A percentile compares a stretch with the other conserved stretches of the same genome.
These are phyloP conservation scores for Tetrahymena thermophila DNA, from an alignment of 73 alveolate species.

Conservation along the genomic window DNA sequence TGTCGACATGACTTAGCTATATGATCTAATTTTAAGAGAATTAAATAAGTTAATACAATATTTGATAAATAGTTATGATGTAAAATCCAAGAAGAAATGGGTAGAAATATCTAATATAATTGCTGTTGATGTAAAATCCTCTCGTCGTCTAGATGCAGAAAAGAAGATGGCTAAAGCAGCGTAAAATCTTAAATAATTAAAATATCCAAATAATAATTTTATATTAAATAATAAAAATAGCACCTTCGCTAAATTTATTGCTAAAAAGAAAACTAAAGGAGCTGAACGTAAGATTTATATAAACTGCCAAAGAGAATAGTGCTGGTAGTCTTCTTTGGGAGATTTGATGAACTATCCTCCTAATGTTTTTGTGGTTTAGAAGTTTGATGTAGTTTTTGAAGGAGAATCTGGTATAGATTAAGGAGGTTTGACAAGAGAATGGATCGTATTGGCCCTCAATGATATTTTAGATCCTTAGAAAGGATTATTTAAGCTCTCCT, in stretches of 20 bases:
- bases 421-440: slow-evolving; percentile 88
- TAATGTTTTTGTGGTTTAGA: background rate
- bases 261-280: background rate
- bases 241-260: background rate
- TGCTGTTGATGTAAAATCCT: background rate
- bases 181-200: background rate
- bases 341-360: background rate
- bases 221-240: background rate
- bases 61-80: background rate
- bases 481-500: slow-evolving; percentile 63
- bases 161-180: background rate
- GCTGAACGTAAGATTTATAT: background rate
- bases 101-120: background rate
- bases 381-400: slow-evolving; percentile 20
- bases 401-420: slow-evolving; percentile 82
- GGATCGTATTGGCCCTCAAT: slow-evolving; percentile 70
- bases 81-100: background rate
- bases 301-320: background rate
- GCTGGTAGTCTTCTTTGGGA: background rate
- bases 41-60: background rate
- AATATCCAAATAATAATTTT: background rate
- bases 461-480: slow-evolving; percentile 80
- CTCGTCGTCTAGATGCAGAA: background rate
- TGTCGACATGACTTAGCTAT: background rate
- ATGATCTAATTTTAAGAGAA: background rate